These are phyloP conservation scores for Boletus reticuloceps DNA, from an alignment of 768 basidiomycete species.

Conservation along the genomic window DNA sequence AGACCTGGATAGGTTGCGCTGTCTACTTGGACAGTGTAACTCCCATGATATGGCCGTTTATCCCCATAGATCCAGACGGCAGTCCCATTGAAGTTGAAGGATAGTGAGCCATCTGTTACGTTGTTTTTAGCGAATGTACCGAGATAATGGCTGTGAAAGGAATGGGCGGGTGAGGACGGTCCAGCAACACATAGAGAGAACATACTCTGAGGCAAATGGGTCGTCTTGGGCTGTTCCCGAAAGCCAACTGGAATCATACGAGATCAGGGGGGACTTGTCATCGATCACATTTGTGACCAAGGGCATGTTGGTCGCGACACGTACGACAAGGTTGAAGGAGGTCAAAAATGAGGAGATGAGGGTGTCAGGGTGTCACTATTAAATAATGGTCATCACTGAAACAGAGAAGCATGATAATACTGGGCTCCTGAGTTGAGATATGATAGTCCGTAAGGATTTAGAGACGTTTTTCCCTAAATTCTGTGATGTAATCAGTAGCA, in stretches of 20 bases:
- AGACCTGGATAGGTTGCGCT: slow-evolving; percentile 20
- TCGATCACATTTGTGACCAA: slow-evolving; percentile 24
- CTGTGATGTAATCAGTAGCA: no score
- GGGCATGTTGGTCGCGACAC: slow-evolving; percentile 17
- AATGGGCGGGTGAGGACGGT: not conserved
- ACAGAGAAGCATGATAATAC: no score
- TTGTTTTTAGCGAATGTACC: slow-evolving; percentile 41
- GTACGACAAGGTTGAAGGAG: not conserved
- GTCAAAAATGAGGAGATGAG: no score
- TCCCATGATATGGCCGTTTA: slow-evolving; percentile 46
- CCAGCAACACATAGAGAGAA: not conserved
- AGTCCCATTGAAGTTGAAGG: slow-evolving; percentile 49
- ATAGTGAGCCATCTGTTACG: slow-evolving; percentile 31
- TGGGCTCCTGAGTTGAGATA: no score
- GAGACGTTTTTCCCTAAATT: no score
- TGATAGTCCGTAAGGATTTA: no score
- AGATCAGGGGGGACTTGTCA: slow-evolving; percentile 34
- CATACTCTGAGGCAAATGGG: slow-evolving; percentile 14
- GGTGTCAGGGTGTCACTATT: no score
- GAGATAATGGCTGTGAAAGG: slow-evolving; percentile 32
- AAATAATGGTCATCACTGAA: no score
- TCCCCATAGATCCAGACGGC: slow-evolving; percentile 50
- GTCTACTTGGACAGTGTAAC: slow-evolving; percentile 44
- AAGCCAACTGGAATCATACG: slow-evolving; percentile 25
- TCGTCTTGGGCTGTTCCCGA: slow-evolving; percentile 16